Conservation (phyloP, 768 basidiomycete genomes). For the Lyophyllum semitale region DNA sequence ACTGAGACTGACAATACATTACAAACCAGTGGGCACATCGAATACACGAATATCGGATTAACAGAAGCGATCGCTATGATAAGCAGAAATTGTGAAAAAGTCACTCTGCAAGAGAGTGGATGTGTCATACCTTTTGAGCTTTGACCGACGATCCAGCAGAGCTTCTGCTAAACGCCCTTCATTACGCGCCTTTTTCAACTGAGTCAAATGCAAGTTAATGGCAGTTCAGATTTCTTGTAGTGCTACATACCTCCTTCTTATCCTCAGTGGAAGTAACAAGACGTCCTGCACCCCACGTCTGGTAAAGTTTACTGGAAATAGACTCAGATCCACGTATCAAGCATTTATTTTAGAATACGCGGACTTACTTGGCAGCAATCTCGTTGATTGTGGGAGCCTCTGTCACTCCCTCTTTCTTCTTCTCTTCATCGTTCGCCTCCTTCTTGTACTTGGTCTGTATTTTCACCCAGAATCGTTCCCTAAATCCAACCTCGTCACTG, state of each 20-base stretch:
- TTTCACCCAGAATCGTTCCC: slow-evolving; percentile 87
- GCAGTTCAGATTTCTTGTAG: slow-evolving; percentile 2
- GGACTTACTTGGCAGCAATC: slow-evolving; percentile 67
- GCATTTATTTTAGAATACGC: slow-evolving; percentile 1
- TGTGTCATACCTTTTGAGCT: slow-evolving; percentile 71
- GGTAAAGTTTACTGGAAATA: slow-evolving; percentile 60
- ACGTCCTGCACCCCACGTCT: slow-evolving; percentile 84
- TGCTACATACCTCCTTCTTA: slow-evolving; percentile 62
- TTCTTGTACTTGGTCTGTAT: slow-evolving; percentile 88
- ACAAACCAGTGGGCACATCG: neutral
- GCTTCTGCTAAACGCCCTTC: slow-evolving; percentile 83
- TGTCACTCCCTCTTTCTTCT: slow-evolving; percentile 61
- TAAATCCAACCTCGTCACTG: slow-evolving; percentile 82
- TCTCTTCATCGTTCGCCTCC: slow-evolving; percentile 79
- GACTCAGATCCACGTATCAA: slow-evolving; percentile 3
- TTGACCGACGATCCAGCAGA: slow-evolving; percentile 75
- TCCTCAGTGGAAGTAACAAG: slow-evolving; percentile 70
- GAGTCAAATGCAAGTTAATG: neutral
- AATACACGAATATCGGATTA: slow-evolving; percentile 23
- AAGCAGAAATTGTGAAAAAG: neutral
- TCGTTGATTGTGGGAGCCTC: slow-evolving; percentile 67
- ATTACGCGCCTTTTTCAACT: slow-evolving; percentile 79
- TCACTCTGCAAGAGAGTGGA: neutral
- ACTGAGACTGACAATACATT: neutral
- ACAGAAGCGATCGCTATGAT: slow-evolving; percentile 52